Evolutionary conservation across 345 rosid genomes (phyloP).

Genomic region (Eucalyptus coolabah): DNA sequence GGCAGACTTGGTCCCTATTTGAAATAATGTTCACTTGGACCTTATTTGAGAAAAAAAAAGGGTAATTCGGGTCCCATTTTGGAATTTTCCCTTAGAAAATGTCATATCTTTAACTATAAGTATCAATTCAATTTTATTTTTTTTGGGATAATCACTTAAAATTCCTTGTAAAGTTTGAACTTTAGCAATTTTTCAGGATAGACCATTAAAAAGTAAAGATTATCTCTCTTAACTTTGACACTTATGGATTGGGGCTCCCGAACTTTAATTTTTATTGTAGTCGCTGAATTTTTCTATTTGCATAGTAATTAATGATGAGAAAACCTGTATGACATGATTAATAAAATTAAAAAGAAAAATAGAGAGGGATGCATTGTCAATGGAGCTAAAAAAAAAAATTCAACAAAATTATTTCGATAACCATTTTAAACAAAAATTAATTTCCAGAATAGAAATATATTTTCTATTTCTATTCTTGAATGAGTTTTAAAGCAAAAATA

Average conservation of each 20-base stretch:
- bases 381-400: background rate
- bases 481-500: too few species aligned
- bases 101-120: background rate
- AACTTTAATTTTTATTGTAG: background rate
- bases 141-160: background rate
- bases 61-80: too few species aligned
- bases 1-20: too few species aligned
- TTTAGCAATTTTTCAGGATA: background rate
- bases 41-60: too few species aligned
- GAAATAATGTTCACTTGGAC: too few species aligned
- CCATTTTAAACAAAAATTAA: too few species aligned
- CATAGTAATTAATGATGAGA: background rate
- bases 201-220: background rate
- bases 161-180: background rate
- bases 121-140: background rate
- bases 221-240: background rate
- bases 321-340: background rate
- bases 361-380: background rate
- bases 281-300: background rate
- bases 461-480: background rate
- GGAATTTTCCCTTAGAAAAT: too few species aligned
- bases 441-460: too few species aligned
- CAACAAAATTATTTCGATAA: background rate
- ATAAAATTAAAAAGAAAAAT: background rate
- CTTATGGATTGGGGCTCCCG: background rate